Evolutionary conservation across 164 flowering plant species (phyloP).

Genomic region (Hamamelis virginiana): DNA sequence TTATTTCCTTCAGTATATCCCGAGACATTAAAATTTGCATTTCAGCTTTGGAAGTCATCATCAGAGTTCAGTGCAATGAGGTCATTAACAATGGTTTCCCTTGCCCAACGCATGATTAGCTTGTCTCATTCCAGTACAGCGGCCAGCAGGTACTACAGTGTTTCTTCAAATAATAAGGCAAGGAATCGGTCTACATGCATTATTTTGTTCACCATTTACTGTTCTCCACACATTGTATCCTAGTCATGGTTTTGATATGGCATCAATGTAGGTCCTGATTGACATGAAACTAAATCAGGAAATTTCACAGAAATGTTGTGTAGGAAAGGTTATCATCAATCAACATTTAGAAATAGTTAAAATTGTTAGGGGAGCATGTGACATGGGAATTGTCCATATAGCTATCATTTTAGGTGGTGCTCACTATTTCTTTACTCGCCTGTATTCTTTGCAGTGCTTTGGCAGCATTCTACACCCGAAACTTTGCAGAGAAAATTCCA

Average conservation of each 20-base stretch:
- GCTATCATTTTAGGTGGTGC: not conserved
- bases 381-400: too few relatives aligned
- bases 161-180: not conserved
- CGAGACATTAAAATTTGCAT: slow-evolving; percentile 27
- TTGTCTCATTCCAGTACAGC: slow-evolving; percentile 65
- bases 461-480: slow-evolving; percentile 90
- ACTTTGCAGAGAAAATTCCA: slow-evolving; percentile 70
- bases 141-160: slow-evolving; percentile 72
- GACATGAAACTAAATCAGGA: not conserved
- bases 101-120: slow-evolving; percentile 83
- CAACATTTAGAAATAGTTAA: not conserved
- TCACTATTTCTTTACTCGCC: slow-evolving; percentile 1
- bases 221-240: not conserved
- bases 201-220: not conserved
- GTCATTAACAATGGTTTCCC: slow-evolving; percentile 87
- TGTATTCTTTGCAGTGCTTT: slow-evolving; percentile 67
- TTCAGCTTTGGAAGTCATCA: slow-evolving; percentile 94
- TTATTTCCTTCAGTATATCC: slow-evolving; percentile 12
- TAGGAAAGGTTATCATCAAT: not conserved
- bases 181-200: not conserved
- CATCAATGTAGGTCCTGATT: not conserved
- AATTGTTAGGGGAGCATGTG: not conserved
- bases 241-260: not conserved
- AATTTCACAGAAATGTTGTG: not conserved
- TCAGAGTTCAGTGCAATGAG: slow-evolving; percentile 92